These are phyloP conservation scores for Lotus japonicus DNA, from an alignment of 306 rosid species.

Conservation along the genomic window DNA sequence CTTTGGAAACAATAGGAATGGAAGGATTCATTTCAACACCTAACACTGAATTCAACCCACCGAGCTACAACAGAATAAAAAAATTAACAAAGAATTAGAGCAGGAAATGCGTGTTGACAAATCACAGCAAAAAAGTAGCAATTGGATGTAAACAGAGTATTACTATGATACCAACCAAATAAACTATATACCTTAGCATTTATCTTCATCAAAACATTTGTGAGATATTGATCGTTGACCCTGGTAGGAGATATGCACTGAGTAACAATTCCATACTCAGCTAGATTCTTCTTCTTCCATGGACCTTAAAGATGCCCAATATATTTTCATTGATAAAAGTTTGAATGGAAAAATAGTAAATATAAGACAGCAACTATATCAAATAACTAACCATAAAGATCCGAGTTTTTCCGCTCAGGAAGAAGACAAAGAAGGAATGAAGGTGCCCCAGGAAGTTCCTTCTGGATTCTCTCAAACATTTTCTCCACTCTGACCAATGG, in stretches of 20 bases:
- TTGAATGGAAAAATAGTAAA: background rate
- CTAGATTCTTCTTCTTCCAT: conserved; percentile 76
- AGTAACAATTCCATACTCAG: conserved; percentile 69
- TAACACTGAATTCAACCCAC: conserved; percentile 77
- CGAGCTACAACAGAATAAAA: conserved; percentile 53
- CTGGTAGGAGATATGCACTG: conserved; percentile 80
- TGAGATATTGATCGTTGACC: conserved; percentile 83
- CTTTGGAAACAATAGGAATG: conserved; percentile 69
- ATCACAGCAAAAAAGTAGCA: background rate
- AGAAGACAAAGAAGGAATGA: conserved; percentile 74
- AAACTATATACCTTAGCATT: conserved; percentile 68
- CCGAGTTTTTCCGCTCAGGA: conserved; percentile 86
- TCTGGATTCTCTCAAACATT: conserved; percentile 57
- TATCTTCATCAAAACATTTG: conserved; percentile 77
- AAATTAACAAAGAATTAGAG: background rate
- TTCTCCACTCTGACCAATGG: conserved; percentile 78
- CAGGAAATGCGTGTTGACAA: background rate
- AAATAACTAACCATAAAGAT: conserved; percentile 65
- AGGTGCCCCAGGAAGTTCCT: conserved; percentile 71
- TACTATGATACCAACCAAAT: background rate
- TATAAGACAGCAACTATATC: background rate
- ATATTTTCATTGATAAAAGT: background rate
- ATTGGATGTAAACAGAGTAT: background rate
- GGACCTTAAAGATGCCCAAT: conserved; percentile 48
- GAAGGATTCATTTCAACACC: conserved; percentile 58